Evolutionary conservation across 176 grass and related monocot genomes (phyloP).

Genomic region (Phragmites australis): DNA sequence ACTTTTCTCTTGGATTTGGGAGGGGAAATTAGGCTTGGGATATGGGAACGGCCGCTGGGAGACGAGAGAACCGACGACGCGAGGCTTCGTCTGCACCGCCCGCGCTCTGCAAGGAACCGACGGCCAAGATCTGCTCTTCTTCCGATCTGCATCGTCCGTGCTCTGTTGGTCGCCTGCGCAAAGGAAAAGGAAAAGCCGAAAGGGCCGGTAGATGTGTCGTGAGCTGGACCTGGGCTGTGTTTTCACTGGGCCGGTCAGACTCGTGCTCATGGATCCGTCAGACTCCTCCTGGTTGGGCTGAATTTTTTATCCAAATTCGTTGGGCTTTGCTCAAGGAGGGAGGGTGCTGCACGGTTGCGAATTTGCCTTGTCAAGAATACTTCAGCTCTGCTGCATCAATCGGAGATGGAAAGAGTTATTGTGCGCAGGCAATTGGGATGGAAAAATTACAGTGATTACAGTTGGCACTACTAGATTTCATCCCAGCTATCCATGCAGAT

Average conservation of each 20-base stretch:
- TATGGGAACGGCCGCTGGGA: conserved; percentile 18
- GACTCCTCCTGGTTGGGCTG: background rate
- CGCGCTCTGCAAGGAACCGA: background rate
- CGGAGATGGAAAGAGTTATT: too few species aligned
- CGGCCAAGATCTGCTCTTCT: background rate
- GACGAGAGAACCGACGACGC: background rate
- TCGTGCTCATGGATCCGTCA: background rate
- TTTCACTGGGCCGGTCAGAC: background rate
- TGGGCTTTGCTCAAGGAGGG: too few species aligned
- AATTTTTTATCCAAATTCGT: too few species aligned
- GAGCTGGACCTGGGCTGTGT: background rate
- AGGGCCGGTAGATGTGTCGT: background rate
- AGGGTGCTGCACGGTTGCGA: too few species aligned
- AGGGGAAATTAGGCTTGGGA: background rate
- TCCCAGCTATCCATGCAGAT: too few species aligned
- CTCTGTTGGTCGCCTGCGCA: background rate
- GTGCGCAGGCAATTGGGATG: too few species aligned
- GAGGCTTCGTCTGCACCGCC: conserved; percentile 18
- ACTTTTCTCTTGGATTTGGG: background rate
- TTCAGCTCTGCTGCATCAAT: too few species aligned
- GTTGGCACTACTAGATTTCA: too few species aligned
- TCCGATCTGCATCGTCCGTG: background rate
- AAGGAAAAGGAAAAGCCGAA: background rate
- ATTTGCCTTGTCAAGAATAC: too few species aligned
- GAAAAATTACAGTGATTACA: too few species aligned